Percentiles rank a stretch among this genome's conserved stretches.
Evolutionary conservation across 2,329 filamentous ascomycete genomes (phyloP).

Genomic region (Penicillium aurantiogriseum): DNA sequence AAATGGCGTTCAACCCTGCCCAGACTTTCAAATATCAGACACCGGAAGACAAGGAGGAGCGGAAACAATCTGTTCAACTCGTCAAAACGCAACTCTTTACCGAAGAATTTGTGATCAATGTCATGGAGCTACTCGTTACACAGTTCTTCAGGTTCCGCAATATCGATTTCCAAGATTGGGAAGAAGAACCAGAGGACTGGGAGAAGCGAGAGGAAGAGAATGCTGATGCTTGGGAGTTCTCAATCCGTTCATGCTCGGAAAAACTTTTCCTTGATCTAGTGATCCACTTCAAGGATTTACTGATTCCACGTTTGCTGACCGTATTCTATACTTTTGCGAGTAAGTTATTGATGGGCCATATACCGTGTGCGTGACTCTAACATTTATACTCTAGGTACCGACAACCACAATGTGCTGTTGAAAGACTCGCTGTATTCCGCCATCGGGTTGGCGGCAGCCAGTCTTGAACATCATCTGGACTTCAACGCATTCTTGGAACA

Average conservation of each 20-base stretch:
- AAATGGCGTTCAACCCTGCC: constrained; percentile 76
- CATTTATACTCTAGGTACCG: constrained; percentile 41
- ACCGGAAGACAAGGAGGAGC: constrained; percentile 71
- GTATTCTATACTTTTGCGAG: constrained; percentile 79
- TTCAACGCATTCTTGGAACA: constrained; percentile 77
- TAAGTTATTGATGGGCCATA: constrained; percentile 37
- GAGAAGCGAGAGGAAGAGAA: constrained; percentile 84
- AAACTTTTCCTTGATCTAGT: constrained; percentile 90
- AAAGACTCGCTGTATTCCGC: constrained; percentile 96
- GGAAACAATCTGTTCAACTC: constrained; percentile 64
- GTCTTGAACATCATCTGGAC: constrained; percentile 72
- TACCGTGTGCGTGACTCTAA: constrained; percentile 16
- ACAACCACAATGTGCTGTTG: constrained; percentile 69
- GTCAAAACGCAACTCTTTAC: constrained; percentile 75
- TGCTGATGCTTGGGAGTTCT: constrained; percentile 85
- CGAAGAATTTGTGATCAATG: constrained; percentile 71
- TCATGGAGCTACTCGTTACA: constrained; percentile 81
- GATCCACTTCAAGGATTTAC: constrained; percentile 79
- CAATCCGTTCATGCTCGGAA: constrained; percentile 87
- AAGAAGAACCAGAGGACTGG: constrained; percentile 94
- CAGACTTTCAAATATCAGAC: constrained; percentile 83
- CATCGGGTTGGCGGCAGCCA: constrained; percentile 78
- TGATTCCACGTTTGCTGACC: constrained; percentile 73
- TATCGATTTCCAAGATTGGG: constrained; percentile 85
- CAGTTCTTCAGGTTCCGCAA: constrained; percentile 85